Conservation (phyloP, 2,329 filamentous ascomycete genomes). For the Didymella segeticola region DNA sequence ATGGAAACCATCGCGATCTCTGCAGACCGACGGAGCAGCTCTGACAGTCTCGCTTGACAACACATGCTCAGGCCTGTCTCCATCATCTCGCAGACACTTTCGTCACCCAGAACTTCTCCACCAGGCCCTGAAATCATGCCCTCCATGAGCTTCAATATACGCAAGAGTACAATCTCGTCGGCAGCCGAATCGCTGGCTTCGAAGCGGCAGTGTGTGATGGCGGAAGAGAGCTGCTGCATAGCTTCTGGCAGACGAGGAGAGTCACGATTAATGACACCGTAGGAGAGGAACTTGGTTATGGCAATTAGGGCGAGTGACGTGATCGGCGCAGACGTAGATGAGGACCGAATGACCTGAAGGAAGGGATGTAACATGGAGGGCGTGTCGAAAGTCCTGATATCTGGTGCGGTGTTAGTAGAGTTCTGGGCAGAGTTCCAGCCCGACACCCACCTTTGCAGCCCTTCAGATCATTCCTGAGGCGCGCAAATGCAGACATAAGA, state of each 20-base stretch:
- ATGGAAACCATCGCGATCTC: constrained; percentile 98
- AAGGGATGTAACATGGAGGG: constrained; percentile 90
- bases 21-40: constrained; percentile 86
- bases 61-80: constrained; percentile 96
- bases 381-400: constrained; percentile 88
- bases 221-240: constrained; percentile 93
- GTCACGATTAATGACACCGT: constrained; percentile 83
- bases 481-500: constrained; percentile 91
- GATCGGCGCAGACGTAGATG: constrained; percentile 93
- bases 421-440: not conserved
- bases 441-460: constrained; percentile 72
- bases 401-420: constrained; percentile 54
- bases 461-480: constrained; percentile 85
- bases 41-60: constrained; percentile 89
- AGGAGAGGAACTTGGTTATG: constrained; percentile 95
- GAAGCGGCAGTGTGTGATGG: constrained; percentile 96
- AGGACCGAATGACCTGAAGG: constrained; percentile 93
- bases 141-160: constrained; percentile 97
- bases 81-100: constrained; percentile 99
- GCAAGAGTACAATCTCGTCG: constrained; percentile 91
- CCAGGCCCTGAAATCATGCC: constrained; percentile 95
- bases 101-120: constrained; percentile 91
- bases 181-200: constrained; percentile 94
- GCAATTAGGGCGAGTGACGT: constrained; percentile 93
- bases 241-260: constrained; percentile 89